phyloP scores from a whole-genome alignment of 208 protist species.

The Wallacemonas sp. region DNA sequence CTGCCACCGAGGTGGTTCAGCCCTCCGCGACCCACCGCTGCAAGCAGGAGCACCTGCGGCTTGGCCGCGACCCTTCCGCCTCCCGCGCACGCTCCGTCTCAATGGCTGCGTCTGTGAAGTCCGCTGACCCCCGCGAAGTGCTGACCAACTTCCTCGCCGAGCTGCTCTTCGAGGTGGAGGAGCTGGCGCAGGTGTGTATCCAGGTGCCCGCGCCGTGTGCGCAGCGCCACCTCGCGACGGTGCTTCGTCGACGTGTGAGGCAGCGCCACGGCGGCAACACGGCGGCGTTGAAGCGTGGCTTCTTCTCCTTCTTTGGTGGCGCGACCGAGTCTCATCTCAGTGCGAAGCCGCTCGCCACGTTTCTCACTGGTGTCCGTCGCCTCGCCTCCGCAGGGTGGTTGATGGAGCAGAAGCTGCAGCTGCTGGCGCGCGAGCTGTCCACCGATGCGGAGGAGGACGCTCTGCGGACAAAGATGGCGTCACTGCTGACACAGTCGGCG shows the following conservation, averaged over 20 bases:
- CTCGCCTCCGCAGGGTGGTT: conserved; percentile 27
- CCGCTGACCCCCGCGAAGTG: conserved; percentile 20
- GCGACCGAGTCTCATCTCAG: conserved; percentile 58
- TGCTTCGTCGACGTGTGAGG: neutral
- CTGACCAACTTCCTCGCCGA: conserved; percentile 31
- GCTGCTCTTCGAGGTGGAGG: conserved; percentile 39
- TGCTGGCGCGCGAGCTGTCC: conserved; percentile 47
- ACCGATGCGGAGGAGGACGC: conserved; percentile 37
- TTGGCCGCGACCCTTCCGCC: neutral
- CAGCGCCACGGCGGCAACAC: neutral
- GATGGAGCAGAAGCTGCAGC: conserved; percentile 43
- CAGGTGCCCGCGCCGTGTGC: conserved; percentile 30
- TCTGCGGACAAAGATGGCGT: conserved; percentile 16
- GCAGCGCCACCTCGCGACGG: neutral
- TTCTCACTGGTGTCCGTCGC: conserved; percentile 32
- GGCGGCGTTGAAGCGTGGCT: conserved; percentile 13
- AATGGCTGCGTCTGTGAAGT: conserved; percentile 20
- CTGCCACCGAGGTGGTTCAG: neutral
- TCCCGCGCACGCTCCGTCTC: neutral
- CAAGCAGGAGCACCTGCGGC: conserved; percentile 3
- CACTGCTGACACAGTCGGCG: neutral
- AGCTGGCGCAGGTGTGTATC: conserved; percentile 43
- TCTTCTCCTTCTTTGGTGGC: conserved; percentile 67
- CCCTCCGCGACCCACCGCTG: conserved; percentile 5
- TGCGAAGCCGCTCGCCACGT: conserved; percentile 60